phyloP scores from a whole-genome alignment of 2,329 filamentous ascomycete species.

The Ascochyta rabiei region DNA sequence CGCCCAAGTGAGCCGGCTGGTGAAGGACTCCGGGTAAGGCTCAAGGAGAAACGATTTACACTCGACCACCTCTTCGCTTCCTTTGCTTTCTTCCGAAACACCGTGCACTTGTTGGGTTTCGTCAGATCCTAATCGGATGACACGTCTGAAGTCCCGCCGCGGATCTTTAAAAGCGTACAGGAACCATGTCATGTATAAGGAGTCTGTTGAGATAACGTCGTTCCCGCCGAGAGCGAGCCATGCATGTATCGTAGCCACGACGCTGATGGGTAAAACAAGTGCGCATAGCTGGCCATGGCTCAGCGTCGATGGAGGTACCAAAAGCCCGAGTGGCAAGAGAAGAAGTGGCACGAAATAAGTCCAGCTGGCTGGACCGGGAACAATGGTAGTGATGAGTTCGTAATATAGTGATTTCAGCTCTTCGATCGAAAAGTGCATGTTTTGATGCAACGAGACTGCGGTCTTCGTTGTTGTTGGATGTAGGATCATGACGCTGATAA shows the following conservation, averaged over 20 bases:
- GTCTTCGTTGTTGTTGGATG: background rate
- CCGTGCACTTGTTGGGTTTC: background rate
- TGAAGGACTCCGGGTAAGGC: constrained; percentile 4
- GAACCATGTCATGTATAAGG: constrained; percentile 13
- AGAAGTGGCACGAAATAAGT: constrained; percentile 10
- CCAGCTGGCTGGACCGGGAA: constrained; percentile 14
- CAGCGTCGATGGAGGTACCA: constrained; percentile 10
- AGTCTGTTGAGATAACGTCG: constrained; percentile 17
- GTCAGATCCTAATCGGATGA: background rate
- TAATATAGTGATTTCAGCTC: constrained; percentile 7
- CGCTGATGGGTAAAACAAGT: constrained; percentile 6
- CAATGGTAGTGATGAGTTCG: constrained; percentile 14
- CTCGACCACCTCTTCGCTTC: background rate
- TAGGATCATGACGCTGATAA: background rate
- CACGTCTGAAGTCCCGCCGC: constrained; percentile 9
- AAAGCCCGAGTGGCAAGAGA: constrained; percentile 11
- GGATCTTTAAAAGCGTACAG: constrained; percentile 18
- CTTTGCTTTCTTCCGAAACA: background rate
- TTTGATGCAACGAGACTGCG: background rate
- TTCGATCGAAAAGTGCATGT: background rate
- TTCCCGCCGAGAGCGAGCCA: constrained; percentile 6
- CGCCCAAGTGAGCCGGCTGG: constrained; percentile 8
- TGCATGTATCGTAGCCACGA: constrained; percentile 11
- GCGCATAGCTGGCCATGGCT: constrained; percentile 8
- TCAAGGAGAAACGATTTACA: background rate